Conservation (phyloP, 2,329 filamentous ascomycete species). For the Calonectria leucothoes region DNA sequence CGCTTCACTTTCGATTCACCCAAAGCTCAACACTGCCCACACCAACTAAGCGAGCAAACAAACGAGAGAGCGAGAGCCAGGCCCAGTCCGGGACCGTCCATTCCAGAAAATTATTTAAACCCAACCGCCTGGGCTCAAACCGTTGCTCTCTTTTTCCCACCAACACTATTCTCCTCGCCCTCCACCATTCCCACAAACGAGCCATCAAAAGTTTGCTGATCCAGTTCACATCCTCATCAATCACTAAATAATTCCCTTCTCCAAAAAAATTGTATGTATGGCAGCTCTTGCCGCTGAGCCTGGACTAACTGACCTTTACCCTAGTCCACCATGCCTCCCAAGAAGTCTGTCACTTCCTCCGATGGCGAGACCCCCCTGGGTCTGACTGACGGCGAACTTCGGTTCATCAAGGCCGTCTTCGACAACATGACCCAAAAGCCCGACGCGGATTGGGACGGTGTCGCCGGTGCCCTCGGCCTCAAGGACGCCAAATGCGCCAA, state of each 20-base stretch:
- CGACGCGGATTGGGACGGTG: slow-evolving; percentile 54
- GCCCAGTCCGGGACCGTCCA: neutral
- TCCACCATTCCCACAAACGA: neutral
- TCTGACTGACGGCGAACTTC: slow-evolving; percentile 50
- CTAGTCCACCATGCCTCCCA: slow-evolving; percentile 45
- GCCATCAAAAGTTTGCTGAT: neutral
- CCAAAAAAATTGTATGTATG: slow-evolving; percentile 13
- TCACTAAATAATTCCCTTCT: neutral
- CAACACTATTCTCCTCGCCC: neutral
- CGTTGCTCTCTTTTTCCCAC: neutral
- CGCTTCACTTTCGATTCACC: neutral
- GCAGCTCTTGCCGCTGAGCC: neutral
- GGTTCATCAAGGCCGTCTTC: slow-evolving; percentile 55
- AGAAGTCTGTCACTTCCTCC: slow-evolving; percentile 39
- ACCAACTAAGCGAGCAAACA: neutral
- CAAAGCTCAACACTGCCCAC: neutral
- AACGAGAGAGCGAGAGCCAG: neutral
- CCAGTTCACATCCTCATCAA: neutral
- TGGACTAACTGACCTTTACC: neutral
- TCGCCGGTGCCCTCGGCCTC: slow-evolving; percentile 50
- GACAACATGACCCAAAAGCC: slow-evolving; percentile 55
- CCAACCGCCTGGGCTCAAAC: neutral
- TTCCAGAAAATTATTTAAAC: neutral
- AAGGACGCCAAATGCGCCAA: slow-evolving; percentile 56
- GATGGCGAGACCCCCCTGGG: slow-evolving; percentile 35